Conservation (phyloP, 345 rosid species). For the Gossypioides kirkii region DNA sequence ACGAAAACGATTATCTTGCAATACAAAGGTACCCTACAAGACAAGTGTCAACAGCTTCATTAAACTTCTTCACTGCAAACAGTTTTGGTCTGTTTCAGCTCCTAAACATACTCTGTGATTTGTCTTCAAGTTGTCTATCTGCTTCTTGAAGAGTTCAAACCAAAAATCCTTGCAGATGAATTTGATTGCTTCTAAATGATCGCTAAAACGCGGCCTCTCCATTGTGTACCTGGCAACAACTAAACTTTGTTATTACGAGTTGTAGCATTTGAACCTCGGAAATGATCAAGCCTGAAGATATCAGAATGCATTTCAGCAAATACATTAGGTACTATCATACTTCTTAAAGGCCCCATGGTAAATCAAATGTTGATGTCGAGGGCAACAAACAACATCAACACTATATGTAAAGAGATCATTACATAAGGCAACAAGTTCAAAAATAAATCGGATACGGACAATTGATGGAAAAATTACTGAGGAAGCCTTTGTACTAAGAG, state of each 20-base stretch:
- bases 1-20: conserved; percentile 88
- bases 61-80: background rate
- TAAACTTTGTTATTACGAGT: background rate
- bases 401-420: background rate
- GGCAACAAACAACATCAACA: background rate
- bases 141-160: conserved; percentile 96
- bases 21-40: conserved; percentile 90
- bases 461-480: background rate
- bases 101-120: conserved; percentile 64
- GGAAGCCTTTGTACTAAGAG: too few species aligned
- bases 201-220: conserved; percentile 88
- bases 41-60: background rate
- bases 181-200: conserved; percentile 95
- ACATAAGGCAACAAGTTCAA: background rate
- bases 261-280: background rate
- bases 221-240: conserved; percentile 66
- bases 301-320: background rate
- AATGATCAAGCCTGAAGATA: background rate
- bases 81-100: background rate
- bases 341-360: background rate
- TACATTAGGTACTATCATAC: background rate
- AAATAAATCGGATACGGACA: background rate
- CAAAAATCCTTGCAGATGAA: conserved; percentile 99
- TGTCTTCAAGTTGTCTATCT: conserved; percentile 96
- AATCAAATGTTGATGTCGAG: background rate